Conservation (phyloP, 1,284 basidiomycete genomes). For the Ganoderma leucocontextum region DNA sequence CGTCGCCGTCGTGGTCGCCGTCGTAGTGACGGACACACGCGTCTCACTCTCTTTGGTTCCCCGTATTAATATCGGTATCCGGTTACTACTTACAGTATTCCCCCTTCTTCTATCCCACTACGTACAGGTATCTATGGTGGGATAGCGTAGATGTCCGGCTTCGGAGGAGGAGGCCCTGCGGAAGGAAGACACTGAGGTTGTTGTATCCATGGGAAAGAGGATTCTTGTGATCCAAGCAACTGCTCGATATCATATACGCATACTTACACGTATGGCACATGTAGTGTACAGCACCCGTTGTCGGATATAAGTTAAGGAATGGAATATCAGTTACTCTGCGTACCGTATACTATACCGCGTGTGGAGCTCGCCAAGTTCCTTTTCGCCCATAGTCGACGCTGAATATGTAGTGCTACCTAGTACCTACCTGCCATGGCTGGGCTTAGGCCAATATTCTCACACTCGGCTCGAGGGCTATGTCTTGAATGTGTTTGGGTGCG, state of each 20-base stretch:
- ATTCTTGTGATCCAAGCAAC: constrained; percentile 1
- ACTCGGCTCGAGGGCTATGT: too few species aligned
- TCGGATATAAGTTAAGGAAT: constrained; percentile 12
- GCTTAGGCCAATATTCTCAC: too few species aligned
- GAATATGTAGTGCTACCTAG: background rate
- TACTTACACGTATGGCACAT: constrained; percentile 7
- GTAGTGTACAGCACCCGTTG: constrained; percentile 11
- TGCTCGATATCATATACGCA: constrained; percentile 1
- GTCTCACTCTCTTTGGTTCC: background rate
- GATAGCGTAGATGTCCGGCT: background rate
- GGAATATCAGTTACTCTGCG: background rate
- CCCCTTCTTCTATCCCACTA: background rate
- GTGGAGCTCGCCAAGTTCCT: background rate
- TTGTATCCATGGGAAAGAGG: constrained; percentile 7
- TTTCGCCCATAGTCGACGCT: too few species aligned
- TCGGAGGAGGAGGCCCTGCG: background rate
- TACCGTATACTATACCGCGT: background rate
- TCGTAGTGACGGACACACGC: background rate
- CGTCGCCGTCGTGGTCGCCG: background rate
- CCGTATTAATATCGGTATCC: background rate
- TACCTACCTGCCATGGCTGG: background rate
- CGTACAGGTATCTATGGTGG: background rate
- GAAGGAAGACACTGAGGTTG: background rate
- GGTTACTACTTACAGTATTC: constrained; percentile 8
- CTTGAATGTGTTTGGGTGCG: background rate